Evolutionary conservation across 371 early-diverging fungal species (phyloP), one percentile per base, ranked within the genome.

Genomic region (Mortierella sp.): DNA sequence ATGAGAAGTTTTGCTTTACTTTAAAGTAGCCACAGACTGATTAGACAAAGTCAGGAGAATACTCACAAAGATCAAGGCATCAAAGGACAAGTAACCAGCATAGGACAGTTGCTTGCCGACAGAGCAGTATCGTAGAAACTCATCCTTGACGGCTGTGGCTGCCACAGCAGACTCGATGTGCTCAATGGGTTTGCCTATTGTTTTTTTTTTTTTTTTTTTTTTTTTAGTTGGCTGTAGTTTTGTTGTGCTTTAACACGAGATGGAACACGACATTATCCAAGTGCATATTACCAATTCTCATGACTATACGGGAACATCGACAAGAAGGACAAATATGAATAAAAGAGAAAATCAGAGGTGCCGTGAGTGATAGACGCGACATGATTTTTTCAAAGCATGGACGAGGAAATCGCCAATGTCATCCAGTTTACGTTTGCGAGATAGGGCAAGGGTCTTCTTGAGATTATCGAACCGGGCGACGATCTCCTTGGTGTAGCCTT

Each of bases 131-230:
- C 83, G 82, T 37, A 84, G 34, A 34, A 86, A 56, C 32, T 83
- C 84, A 44, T 89, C 89, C 21, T 60, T 53, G 27, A 81, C 47
- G 2, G 72, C 26, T 2, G 81, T 52, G 6, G 84, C 80, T 47
- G 81, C 79, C 30, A 73, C 55, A 11, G 83, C 82, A 5, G 71
- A 51, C 52, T 86, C 86, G n/a, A 83, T 70, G 66, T 85, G 83
- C 48, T 89, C 89, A 11, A 89, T 70, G 19, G 86, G 84, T 51
- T 89, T 89, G 19, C 81, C 80, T 68, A 72, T n/a, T n/a, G n/a
- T n/a, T n/a, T n/a, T n/a, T n/a, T n/a, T n/a, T n/a, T n/a, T n/a
- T n/a, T n/a, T n/a, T n/a, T n/a, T n/a, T n/a, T n/a, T n/a, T n/a
- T n/a, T n/a, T n/a, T n/a, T n/a, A n/a, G n/a, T n/a, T n/a, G n/a